phyloP scores from a whole-genome alignment of 2,329 filamentous ascomycete species.

The Trichoderma koningii region DNA sequence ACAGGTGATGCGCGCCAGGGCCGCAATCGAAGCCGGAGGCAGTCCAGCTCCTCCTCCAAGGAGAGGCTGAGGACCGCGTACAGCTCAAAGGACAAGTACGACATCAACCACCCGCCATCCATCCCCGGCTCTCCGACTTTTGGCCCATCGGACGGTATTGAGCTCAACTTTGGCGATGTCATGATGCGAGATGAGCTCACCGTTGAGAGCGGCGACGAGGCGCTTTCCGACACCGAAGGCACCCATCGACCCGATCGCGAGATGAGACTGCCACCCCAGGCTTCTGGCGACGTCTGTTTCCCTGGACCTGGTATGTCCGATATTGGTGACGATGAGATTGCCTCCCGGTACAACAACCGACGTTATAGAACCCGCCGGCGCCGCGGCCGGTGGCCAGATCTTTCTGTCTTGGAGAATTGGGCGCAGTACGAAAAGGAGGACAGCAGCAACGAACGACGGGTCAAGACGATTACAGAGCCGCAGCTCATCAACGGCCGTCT shows the following conservation, averaged over 20 bases:
- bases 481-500: constrained; percentile 88
- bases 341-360: constrained; percentile 47
- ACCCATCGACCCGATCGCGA: constrained; percentile 35
- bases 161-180: constrained; percentile 66
- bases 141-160: constrained; percentile 50
- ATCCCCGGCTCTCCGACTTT: constrained; percentile 63
- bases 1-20: constrained; percentile 43
- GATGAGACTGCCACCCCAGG: constrained; percentile 60
- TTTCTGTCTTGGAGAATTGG: constrained; percentile 85
- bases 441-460: constrained; percentile 76
- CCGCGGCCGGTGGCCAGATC: constrained; percentile 80
- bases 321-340: constrained; percentile 73
- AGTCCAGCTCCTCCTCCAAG: constrained; percentile 56
- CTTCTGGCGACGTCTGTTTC: constrained; percentile 90
- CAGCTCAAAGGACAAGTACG: constrained; percentile 51
- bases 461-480: constrained; percentile 91
- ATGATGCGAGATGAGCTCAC: constrained; percentile 69
- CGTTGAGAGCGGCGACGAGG: constrained; percentile 40
- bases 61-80: constrained; percentile 44
- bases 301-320: constrained; percentile 74
- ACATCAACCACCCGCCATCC: constrained; percentile 70
- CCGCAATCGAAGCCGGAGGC: constrained; percentile 46
- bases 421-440: constrained; percentile 78
- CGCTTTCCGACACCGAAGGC: constrained; percentile 37
- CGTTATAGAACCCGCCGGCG: constrained; percentile 56